phyloP scores from a whole-genome alignment of 495 filamentous ascomycete species.

The Amphirosellinia nigrospora region DNA sequence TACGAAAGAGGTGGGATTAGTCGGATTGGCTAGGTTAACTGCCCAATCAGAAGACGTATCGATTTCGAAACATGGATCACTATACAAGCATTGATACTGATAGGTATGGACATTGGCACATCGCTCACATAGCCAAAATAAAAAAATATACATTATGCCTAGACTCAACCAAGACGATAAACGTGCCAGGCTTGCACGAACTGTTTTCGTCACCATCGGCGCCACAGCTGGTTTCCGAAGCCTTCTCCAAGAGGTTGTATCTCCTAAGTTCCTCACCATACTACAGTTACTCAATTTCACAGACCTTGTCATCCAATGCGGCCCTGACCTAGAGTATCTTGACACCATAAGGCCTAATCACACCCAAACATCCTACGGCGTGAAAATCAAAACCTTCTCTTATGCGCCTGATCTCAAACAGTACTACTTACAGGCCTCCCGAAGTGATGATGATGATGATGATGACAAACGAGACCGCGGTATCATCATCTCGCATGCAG shows the following conservation, averaged over 20 bases:
- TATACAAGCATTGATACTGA: background rate
- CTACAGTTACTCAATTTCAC: constrained; percentile 65
- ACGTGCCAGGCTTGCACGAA: background rate
- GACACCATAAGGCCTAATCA: constrained; percentile 21
- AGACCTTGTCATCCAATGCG: constrained; percentile 77
- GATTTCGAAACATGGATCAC: background rate
- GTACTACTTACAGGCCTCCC: constrained; percentile 20
- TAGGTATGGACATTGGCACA: background rate
- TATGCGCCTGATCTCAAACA: constrained; percentile 26
- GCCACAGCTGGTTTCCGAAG: constrained; percentile 84
- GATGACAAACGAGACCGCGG: constrained; percentile 41
- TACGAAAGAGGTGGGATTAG: background rate
- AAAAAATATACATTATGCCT: constrained; percentile 1
- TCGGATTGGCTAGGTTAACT: background rate
- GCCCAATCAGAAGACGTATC: background rate
- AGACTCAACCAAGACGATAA: background rate
- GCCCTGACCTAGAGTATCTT: constrained; percentile 55
- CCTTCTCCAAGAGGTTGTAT: constrained; percentile 71
- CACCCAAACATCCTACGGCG: constrained; percentile 16
- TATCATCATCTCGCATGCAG: constrained; percentile 88
- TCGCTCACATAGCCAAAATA: background rate
- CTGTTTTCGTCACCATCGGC: constrained; percentile 80
- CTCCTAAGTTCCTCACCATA: constrained; percentile 62
- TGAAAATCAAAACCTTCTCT: constrained; percentile 32
- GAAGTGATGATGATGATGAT: constrained; percentile 18